Base-by-base conservation (phyloP, 108 stramenopile species). In the Bacterosira constricta region DNA sequence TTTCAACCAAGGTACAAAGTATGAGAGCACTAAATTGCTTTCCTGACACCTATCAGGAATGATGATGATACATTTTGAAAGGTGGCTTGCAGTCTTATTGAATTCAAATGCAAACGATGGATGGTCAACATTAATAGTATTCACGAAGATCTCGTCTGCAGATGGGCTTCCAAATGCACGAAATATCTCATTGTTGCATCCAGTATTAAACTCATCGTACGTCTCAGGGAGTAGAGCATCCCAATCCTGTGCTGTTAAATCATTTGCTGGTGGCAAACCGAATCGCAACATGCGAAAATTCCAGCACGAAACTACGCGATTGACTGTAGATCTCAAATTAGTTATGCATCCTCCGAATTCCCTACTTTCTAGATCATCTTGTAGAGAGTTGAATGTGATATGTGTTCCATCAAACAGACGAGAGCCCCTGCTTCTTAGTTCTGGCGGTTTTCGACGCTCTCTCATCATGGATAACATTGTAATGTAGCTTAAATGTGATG, bases 161-260 rank as follows among this genome's bases (percentile, higher is more conserved):
- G 47, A 39, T n/a, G n/a, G n/a, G 21, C 32, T 52, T 26, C 60
- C 60, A 46, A 71, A 51, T 6, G 26, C 52, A 0, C 71, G 23
- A 18, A 62, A 60, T 0, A 62, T 36, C 27, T 71, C 71, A 23
- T 71, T 71, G 50, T 71, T 71, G 60, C 71, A 71, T 6, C 71
- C 71, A 42, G 50, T 37, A 20, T 44, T 51, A 52, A 27, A 52
- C 6, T 52, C 9, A 63, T 52, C 49, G 23, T 62, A 62, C 0
- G 60, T 15, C 17, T 61, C 25, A 6, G 71, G 71, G 3, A 71
- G 50, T 1, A 71, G 47, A 32, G 32, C 37, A 3, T 21, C 26
- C 71, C 71, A 71, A 51, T 71, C 71, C 1, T 51, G 11, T 1
- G 71, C 32, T 21, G 60, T 49, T 12, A 71, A 2, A 53, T 61